Conservation (phyloP, 306 rosid species). For the Castanea crenata region DNA sequence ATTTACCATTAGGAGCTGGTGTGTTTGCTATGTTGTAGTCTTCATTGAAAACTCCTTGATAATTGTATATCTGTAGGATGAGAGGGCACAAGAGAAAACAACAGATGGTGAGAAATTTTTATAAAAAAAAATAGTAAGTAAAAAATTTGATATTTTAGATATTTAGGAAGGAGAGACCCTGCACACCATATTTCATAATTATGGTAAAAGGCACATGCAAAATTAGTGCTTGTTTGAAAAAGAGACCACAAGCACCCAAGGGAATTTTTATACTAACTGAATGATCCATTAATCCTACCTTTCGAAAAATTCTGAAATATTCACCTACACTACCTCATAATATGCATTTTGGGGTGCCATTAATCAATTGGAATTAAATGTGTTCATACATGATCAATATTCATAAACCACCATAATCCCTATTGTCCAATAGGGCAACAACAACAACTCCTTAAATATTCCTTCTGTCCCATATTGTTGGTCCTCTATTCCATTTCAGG, state of each 20-base stretch:
- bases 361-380: neutral
- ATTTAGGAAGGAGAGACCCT: neutral
- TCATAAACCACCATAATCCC: neutral
- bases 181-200: neutral
- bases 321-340: neutral
- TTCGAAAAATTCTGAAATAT: neutral
- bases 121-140: neutral
- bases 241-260: neutral
- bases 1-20: slow-evolving; percentile 87
- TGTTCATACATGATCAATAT: neutral
- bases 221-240: neutral
- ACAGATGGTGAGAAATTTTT: slow-evolving; percentile 4
- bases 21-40: slow-evolving; percentile 94
- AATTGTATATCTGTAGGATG: slow-evolving; percentile 71
- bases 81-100: slow-evolving; percentile 17
- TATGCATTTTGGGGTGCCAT: neutral
- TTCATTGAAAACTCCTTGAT: slow-evolving; percentile 76
- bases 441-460: neutral
- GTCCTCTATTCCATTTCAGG: no score
- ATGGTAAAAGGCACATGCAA: neutral
- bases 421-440: neutral
- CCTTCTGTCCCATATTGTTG: no score
- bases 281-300: neutral
- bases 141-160: neutral
- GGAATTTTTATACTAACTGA: neutral